Base-by-base conservation (phyloP, 1,139 yeast species). In the Candida anutae region DNA sequence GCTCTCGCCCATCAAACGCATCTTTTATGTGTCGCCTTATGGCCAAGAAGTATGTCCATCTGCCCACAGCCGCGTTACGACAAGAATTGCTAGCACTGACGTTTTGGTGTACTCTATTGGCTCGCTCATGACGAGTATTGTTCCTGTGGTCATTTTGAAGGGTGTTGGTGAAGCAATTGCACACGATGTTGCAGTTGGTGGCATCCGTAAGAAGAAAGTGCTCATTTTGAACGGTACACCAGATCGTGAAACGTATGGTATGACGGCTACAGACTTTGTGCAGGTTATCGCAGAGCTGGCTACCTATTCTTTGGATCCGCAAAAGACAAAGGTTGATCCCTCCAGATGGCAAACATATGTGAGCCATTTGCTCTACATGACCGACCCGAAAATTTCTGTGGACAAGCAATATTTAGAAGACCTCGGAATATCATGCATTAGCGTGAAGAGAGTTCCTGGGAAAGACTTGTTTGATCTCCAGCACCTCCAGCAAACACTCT, bases 11-110 rank as follows among this genome's bases (percentile, higher is more conserved):
- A 77, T 87, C 10, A 63, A 70, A 22, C 57, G 90, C 16, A 71
- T 87, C 5, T 78, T 77, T 42, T 88, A 88, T 46, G 80, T 87
- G 27, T 82, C 88, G 18, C 93, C 94, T 0, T 83, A 82, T 44
- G 95, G 95, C 1, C 85, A 82, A 45, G 95, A 85, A 45, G 81
- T 84, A 19, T 73, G 78, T 39, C 95, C 96, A 3, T 54, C 64
- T 15, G 90, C 93, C 2, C 80, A 80, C 39, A 56, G 74, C 5
- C 61, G 83, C 33, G 90, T 80, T 0, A 50, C 74, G 1, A 51
- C 71, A 0, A 63, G 73, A 14, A 50, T 85, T 3, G 49, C 66
- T 13, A 48, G 58, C 8, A 62, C 82, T 0, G 71, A 77, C 27
- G 66, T 71, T 10, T 54, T 87, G 1, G 62, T 88, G 0, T 85